phyloP scores from a whole-genome alignment of 805 yeast species.

The Pichia occidentalis region DNA sequence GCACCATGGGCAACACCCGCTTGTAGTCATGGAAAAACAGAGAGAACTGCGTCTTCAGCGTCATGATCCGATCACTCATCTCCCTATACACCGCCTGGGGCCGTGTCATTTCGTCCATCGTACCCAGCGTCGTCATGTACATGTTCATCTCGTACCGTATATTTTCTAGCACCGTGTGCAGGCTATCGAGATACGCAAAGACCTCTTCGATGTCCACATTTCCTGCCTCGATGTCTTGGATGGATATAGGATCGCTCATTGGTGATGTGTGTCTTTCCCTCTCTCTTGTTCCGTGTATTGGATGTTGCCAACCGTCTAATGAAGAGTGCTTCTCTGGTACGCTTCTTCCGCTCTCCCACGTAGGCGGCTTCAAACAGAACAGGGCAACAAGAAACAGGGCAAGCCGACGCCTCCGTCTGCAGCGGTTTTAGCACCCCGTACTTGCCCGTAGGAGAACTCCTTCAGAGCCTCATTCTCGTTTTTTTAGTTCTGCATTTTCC shows the following conservation, averaged over 20 bases:
- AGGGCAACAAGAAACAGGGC: too few species aligned
- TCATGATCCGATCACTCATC: constrained; percentile 30
- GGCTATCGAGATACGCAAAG: constrained; percentile 31
- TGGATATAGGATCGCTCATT: constrained; percentile 18
- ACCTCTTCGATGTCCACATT: constrained; percentile 30
- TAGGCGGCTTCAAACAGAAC: too few species aligned
- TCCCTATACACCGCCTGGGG: constrained; percentile 38
- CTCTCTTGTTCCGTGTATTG: neutral
- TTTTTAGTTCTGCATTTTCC: too few species aligned
- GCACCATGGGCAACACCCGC: constrained; percentile 42
- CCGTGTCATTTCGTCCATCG: constrained; percentile 38
- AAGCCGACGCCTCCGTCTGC: too few species aligned
- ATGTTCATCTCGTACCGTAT: constrained; percentile 37
- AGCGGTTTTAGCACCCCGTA: too few species aligned
- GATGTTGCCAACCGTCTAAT: neutral
- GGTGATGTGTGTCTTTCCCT: neutral
- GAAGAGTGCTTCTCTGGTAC: too few species aligned
- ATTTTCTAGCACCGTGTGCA: constrained; percentile 26
- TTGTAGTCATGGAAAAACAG: constrained; percentile 40
- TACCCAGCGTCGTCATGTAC: constrained; percentile 31
- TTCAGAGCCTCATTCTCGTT: too few species aligned
- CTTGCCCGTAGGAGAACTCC: too few species aligned
- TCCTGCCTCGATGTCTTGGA: constrained; percentile 37
- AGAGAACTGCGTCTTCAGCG: constrained; percentile 32
- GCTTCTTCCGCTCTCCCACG: too few species aligned